Conservation (phyloP, 345 rosid species). For the Linum lewisii region DNA sequence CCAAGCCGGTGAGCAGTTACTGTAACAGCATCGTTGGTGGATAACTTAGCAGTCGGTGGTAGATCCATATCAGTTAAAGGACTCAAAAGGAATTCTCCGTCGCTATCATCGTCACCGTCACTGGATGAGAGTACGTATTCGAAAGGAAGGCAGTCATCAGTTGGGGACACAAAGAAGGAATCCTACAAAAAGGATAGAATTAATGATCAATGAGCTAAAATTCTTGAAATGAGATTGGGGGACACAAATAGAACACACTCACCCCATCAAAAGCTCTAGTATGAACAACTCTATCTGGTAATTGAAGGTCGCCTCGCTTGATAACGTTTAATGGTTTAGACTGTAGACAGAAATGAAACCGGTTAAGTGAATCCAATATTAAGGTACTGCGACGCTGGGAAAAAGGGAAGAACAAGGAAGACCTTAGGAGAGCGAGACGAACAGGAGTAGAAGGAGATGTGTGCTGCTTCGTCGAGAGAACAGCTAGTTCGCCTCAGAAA, state of each 20-base stretch:
- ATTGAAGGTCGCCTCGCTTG: conserved; percentile 12
- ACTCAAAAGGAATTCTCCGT: conserved; percentile 48
- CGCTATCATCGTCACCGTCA: conserved; percentile 79
- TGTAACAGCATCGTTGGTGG: conserved; percentile 44
- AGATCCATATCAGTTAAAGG: conserved; percentile 45
- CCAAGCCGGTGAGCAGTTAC: conserved; percentile 53
- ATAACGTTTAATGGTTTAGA: conserved; percentile 18
- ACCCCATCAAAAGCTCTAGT: conserved; percentile 51
- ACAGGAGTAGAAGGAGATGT: background rate
- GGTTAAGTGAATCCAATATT: background rate
- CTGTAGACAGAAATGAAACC: conserved; percentile 13
- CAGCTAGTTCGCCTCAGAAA: background rate
- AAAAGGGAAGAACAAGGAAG: background rate
- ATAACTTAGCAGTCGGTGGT: conserved; percentile 28
- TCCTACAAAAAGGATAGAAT: conserved; percentile 22
- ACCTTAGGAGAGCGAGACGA: conserved; percentile 1
- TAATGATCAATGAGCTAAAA: background rate
- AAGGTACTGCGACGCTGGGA: too few species aligned
- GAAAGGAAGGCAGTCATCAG: conserved; percentile 30
- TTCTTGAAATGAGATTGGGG: too few species aligned
- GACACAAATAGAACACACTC: background rate
- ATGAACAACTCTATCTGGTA: conserved; percentile 14
- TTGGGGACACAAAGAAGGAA: conserved; percentile 22
- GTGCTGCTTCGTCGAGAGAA: background rate
- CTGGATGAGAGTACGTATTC: conserved; percentile 51